Percentiles rank a stretch among this genome's conserved stretches.
Conservation (phyloP, 257 asterid species). For the Ilex aquifolium region DNA sequence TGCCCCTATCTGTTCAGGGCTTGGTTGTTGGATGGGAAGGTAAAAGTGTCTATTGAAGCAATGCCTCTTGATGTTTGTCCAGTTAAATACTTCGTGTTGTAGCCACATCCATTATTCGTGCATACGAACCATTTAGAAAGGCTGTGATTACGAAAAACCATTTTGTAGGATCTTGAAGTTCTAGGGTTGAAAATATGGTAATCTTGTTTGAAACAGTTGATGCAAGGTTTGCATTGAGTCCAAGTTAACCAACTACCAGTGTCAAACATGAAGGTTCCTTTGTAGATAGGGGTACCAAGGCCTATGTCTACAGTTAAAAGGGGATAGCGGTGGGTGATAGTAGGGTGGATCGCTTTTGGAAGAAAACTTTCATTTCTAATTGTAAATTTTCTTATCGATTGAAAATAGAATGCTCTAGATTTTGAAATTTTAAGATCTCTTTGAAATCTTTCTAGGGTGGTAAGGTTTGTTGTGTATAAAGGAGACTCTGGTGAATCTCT, state of each 20-base stretch:
- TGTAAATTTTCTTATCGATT: too few species aligned
- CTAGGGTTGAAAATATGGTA: conserved; percentile 22
- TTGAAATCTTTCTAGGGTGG: not conserved
- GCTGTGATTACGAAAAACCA: not conserved
- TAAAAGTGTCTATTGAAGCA: conserved; percentile 27
- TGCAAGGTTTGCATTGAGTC: conserved; percentile 46
- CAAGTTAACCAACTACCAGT: conserved; percentile 44
- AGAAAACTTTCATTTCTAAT: too few species aligned
- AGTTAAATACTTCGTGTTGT: conserved; percentile 17
- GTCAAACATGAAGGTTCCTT: conserved; percentile 22
- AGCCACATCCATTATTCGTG: conserved; percentile 1
- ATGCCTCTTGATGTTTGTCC: conserved; percentile 13
- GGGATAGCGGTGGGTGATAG: conserved; percentile 24
- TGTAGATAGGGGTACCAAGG: too few species aligned
- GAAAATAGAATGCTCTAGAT: too few species aligned
- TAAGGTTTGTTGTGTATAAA: conserved; percentile 11
- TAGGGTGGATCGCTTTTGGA: not conserved
- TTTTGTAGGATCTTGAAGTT: conserved; percentile 13
- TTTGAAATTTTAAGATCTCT: not conserved
- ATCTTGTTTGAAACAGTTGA: conserved; percentile 21
- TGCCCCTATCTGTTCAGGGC: conserved; percentile 5
- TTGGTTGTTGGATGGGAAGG: conserved; percentile 6
- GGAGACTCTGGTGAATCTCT: conserved; percentile 33
- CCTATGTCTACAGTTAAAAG: too few species aligned
- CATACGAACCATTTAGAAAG: not conserved